Base-by-base conservation (phyloP, 768 basidiomycete genomes). In the Cystobasidium ongulense region DNA sequence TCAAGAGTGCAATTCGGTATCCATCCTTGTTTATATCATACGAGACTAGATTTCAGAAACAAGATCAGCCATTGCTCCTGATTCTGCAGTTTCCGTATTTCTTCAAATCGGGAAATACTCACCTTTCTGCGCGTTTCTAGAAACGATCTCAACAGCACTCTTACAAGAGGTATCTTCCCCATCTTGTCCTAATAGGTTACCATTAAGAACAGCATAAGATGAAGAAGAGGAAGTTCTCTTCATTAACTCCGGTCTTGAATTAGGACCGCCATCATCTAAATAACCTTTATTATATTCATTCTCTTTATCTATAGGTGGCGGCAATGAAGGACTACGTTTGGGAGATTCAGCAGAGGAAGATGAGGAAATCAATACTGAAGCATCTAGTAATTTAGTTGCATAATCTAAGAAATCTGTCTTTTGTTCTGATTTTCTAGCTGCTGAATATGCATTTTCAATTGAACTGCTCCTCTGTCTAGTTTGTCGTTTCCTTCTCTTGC, bases 1-100 rank as follows among this genome's bases (percentile, higher is more conserved):
- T 96, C 17, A 99, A 81, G 41, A 90, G 88, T 5, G 95, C 94
- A 73, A 98, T 92, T 50, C 87, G 87, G 41, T 90, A 86, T 0
- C 90, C 92, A 39, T 95, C 91, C 83, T 97, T 96, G 79, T 88
- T 90, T 70, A 97, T 92, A 82, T 97, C 94, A 81, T 92, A 97
- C 0, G 92, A 93, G 43, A 89, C 92, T 95, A 76, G 27, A 2
- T 0, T 29, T 7, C 11, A 27, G 18, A 17, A 10, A 29, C 18
- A 17, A 7, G 11, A 5, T 29, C 62, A 64, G 18, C 61, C 35
- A 31, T 23, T 38, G 43, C 33, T 15, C 23, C 29, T 5, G 1
- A 31, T 15, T 15, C 1, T 35, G 31, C 18, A 61, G 11, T 7
- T n/a, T 23, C 53, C 7, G n/a, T 57, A 7, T 50, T 7, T 31